Evolutionary conservation across 441 rosid genomes (phyloP).

Genomic region (Adansonia rubrostipa): DNA sequence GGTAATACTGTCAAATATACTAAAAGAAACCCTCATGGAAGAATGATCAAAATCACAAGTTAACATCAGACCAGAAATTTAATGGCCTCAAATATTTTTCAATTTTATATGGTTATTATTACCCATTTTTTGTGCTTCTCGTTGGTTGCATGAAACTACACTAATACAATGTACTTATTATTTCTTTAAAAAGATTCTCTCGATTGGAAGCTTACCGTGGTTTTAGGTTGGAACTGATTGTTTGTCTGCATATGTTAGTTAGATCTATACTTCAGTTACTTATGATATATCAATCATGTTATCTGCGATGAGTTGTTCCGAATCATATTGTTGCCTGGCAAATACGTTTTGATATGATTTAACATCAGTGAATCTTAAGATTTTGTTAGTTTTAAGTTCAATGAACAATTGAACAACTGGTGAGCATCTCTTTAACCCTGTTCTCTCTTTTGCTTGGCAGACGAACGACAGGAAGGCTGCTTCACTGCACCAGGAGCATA

Average conservation of each 20-base stretch:
- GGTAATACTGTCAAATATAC: conserved; percentile 46
- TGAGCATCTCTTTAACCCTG: conserved; percentile 9
- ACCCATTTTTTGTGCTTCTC: not conserved
- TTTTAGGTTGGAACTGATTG: not conserved
- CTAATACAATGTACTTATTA: not conserved
- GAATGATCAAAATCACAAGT: not conserved
- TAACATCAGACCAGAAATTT: not conserved
- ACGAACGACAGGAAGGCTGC: conserved; percentile 76
- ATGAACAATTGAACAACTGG: not conserved
- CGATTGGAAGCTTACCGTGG: not conserved
- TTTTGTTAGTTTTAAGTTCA: not conserved
- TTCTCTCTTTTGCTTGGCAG: conserved; percentile 43
- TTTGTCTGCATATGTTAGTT: not conserved
- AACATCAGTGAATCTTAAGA: not conserved
- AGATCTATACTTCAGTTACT: not conserved
- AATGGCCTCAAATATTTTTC: not conserved
- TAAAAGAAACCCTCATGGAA: not conserved
- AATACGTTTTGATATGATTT: not conserved
- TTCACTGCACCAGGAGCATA: conserved; percentile 92
- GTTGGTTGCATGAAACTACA: not conserved
- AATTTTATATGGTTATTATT: not conserved
- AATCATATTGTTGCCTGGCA: not conserved
- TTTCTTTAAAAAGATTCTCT: not conserved
- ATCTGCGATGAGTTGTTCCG: no score
- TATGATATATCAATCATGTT: not conserved